Evolutionary conservation across 2,329 filamentous ascomycete genomes (phyloP).

Genomic region (Parastagonospora nodorum): DNA sequence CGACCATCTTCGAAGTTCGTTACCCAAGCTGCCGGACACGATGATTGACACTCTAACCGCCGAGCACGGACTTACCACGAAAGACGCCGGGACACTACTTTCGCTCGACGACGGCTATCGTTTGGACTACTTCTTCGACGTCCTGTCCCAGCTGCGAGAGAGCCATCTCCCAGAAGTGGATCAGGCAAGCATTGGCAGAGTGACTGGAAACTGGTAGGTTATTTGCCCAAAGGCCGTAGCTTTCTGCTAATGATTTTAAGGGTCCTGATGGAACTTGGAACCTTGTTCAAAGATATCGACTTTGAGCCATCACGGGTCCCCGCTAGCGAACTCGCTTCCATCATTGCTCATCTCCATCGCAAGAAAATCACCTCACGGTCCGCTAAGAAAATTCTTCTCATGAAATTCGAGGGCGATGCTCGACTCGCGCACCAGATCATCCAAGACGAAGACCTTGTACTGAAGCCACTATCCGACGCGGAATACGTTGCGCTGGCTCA

Average conservation of each 20-base stretch:
- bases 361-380: conserved; percentile 59
- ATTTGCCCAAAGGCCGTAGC: background rate
- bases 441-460: conserved; percentile 59
- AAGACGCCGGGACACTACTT: conserved; percentile 82
- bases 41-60: conserved; percentile 66
- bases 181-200: conserved; percentile 47
- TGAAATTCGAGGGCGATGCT: conserved; percentile 58
- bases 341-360: conserved; percentile 48
- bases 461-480: conserved; percentile 59
- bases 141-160: conserved; percentile 52
- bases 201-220: conserved; percentile 62
- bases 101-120: conserved; percentile 78
- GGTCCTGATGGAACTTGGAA: conserved; percentile 59
- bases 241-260: conserved; percentile 24
- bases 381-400: conserved; percentile 64
- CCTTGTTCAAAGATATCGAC: conserved; percentile 48
- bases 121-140: conserved; percentile 78
- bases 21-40: conserved; percentile 75
- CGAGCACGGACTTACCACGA: conserved; percentile 71
- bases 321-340: conserved; percentile 48
- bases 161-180: background rate
- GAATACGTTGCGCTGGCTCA: conserved; percentile 63
- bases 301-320: conserved; percentile 52
- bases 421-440: conserved; percentile 59
- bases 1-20: conserved; percentile 61